These are phyloP conservation scores for Myxozyma vanderwaltii DNA, from an alignment of 805 yeast genomes.

Conservation along the genomic window DNA sequence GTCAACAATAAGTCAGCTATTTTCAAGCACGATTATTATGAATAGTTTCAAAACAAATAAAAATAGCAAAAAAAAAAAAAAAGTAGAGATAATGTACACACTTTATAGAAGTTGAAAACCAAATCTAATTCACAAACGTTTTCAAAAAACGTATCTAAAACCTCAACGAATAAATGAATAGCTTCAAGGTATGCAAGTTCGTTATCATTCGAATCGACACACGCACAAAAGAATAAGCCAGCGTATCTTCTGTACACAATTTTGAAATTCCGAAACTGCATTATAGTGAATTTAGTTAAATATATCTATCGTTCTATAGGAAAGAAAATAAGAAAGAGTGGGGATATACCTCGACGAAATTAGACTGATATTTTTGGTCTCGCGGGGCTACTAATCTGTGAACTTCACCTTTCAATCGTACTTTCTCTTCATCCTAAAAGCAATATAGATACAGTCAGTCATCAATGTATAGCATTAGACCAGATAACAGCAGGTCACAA, in stretches of 20 bases:
- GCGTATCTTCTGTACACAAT: constrained; percentile 88
- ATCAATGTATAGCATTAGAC: neutral
- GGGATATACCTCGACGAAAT: constrained; percentile 61
- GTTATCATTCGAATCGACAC: constrained; percentile 77
- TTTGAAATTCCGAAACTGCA: constrained; percentile 56
- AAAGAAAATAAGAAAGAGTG: neutral
- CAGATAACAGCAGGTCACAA: neutral
- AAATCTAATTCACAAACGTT: constrained; percentile 93
- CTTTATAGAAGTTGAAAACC: constrained; percentile 86
- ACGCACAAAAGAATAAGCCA: constrained; percentile 83
- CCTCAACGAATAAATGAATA: constrained; percentile 85
- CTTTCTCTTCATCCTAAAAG: constrained; percentile 50
- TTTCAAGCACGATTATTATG: no score
- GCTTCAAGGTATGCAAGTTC: constrained; percentile 82
- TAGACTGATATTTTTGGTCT: constrained; percentile 81
- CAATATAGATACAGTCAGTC: no score
- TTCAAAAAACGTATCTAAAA: constrained; percentile 80
- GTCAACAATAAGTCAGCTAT: no score
- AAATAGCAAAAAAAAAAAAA: no score
- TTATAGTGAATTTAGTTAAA: no score
- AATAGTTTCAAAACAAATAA: no score
- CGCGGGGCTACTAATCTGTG: constrained; percentile 79
- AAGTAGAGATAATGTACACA: neutral
- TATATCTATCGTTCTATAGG: no score
- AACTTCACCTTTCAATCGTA: constrained; percentile 58